Evolutionary conservation across 1,139 yeast genomes (phyloP).

Genomic region (Saccharomyces hybrid): DNA sequence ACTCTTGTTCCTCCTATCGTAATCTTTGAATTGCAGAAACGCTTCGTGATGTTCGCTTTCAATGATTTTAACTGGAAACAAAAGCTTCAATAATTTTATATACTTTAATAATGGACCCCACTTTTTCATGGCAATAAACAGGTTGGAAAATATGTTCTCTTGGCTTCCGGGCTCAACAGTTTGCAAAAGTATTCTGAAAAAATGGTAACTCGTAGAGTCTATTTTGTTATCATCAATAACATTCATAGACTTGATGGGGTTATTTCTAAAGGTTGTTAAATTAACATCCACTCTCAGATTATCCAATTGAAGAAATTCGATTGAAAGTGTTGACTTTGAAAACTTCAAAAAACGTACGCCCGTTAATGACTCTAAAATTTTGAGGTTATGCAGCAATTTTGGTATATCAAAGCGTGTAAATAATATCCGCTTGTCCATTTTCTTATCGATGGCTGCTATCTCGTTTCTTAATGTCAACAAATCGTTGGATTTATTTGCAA

Average conservation of each 20-base stretch:
- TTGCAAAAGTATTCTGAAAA: neutral
- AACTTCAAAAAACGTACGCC: neutral
- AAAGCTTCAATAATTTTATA: slow-evolving; percentile 5
- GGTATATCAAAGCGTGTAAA: neutral
- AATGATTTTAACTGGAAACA: slow-evolving; percentile 9
- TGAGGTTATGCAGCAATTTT: neutral
- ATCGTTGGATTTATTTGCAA: slow-evolving; percentile 1
- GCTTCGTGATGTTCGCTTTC: slow-evolving; percentile 1
- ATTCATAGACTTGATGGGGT: neutral
- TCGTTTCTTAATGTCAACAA: slow-evolving; percentile 2
- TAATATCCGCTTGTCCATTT: neutral
- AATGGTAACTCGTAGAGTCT: neutral
- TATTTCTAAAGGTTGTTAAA: neutral
- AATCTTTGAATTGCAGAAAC: slow-evolving; percentile 11
- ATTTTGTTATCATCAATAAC: neutral
- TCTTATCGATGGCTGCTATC: neutral
- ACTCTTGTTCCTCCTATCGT: slow-evolving; percentile 8
- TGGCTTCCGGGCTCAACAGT: neutral
- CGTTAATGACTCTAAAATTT: neutral
- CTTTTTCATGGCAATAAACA: slow-evolving; percentile 3
- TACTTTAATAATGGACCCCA: slow-evolving; percentile 4
- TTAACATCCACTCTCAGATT: neutral
- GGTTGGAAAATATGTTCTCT: neutral
- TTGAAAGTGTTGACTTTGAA: slow-evolving; percentile 7
- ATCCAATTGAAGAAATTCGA: slow-evolving; percentile 10